Percentiles rank a stretch among this genome's conserved stretches.
Evolutionary conservation across 2,329 filamentous ascomycete genomes (phyloP).

Genomic region (Calonectria multiphialidica): DNA sequence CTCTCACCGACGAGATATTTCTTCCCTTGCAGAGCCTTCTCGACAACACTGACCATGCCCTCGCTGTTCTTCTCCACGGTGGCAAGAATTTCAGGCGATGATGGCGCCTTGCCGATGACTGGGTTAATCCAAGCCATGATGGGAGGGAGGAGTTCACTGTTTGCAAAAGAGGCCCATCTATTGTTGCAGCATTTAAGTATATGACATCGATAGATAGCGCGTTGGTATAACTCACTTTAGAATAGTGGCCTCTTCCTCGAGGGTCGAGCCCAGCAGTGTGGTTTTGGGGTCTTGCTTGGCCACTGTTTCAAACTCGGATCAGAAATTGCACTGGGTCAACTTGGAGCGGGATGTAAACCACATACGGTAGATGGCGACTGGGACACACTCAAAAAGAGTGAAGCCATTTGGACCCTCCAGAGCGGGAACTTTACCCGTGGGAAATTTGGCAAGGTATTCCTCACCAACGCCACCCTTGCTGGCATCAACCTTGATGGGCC

Average conservation of each 20-base stretch:
- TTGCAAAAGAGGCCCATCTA: constrained; percentile 25
- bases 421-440: constrained; percentile 22
- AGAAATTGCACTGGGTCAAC: not conserved
- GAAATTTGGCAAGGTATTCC: constrained; percentile 21
- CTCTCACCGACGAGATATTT: constrained; percentile 18
- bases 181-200: not conserved
- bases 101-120: constrained; percentile 19
- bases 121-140: constrained; percentile 30
- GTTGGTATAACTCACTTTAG: constrained; percentile 8
- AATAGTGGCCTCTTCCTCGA: constrained; percentile 23
- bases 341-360: too few species aligned
- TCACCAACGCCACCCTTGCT: constrained; percentile 26
- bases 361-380: constrained; percentile 19
- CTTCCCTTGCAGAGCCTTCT: constrained; percentile 20
- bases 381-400: constrained; percentile 21
- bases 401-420: constrained; percentile 22
- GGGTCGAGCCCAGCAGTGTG: constrained; percentile 12
- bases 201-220: not conserved
- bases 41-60: constrained; percentile 19
- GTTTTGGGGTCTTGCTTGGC: constrained; percentile 27
- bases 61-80: constrained; percentile 20
- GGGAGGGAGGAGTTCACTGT: constrained; percentile 21
- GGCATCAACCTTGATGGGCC: constrained; percentile 26
- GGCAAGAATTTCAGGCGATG: constrained; percentile 20
- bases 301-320: not conserved